Percentiles rank a stretch among this genome's conserved stretches.
phyloP scores from a whole-genome alignment of 2,329 filamentous ascomycete genomes.

The Xylariaceae sp. region DNA sequence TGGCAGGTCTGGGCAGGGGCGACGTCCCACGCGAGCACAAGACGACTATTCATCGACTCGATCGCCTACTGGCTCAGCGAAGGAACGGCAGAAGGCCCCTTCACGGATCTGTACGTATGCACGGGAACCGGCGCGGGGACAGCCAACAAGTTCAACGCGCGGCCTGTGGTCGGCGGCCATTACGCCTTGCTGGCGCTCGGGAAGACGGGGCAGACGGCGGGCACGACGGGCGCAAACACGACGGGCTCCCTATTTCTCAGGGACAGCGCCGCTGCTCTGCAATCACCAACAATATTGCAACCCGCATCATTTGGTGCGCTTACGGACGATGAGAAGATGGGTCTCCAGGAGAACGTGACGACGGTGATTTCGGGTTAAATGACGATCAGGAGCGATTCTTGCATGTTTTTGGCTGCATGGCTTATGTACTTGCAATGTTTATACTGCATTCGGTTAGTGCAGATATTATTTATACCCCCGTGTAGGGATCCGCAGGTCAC shows the following conservation, averaged over 20 bases:
- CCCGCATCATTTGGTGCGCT: background rate
- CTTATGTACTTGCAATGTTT: too few relatives aligned
- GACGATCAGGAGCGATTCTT: too few relatives aligned
- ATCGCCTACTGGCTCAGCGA: slow-evolving; percentile 66
- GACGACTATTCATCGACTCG: slow-evolving; percentile 56
- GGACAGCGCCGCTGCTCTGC: slow-evolving; percentile 23
- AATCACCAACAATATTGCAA: slow-evolving; percentile 1
- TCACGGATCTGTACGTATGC: slow-evolving; percentile 64
- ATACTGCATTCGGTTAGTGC: too few relatives aligned
- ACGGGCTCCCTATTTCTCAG: slow-evolving; percentile 23
- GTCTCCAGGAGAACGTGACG: background rate
- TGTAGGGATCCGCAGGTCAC: too few relatives aligned
- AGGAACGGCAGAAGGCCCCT: slow-evolving; percentile 56
- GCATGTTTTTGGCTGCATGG: too few relatives aligned
- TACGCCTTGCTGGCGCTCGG: slow-evolving; percentile 61
- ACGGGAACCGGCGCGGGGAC: slow-evolving; percentile 49
- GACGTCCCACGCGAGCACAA: slow-evolving; percentile 51
- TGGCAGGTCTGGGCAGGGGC: slow-evolving; percentile 71
- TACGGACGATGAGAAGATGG: background rate
- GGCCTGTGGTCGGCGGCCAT: slow-evolving; percentile 69
- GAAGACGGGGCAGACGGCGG: slow-evolving; percentile 23
- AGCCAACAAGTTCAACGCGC: slow-evolving; percentile 53
- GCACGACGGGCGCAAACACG: slow-evolving; percentile 20
- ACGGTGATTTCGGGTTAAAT: background rate
- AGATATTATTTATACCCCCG: too few relatives aligned